Evolutionary conservation across 768 basidiomycete genomes (phyloP).

Genomic region (Macrocybe gigantea): DNA sequence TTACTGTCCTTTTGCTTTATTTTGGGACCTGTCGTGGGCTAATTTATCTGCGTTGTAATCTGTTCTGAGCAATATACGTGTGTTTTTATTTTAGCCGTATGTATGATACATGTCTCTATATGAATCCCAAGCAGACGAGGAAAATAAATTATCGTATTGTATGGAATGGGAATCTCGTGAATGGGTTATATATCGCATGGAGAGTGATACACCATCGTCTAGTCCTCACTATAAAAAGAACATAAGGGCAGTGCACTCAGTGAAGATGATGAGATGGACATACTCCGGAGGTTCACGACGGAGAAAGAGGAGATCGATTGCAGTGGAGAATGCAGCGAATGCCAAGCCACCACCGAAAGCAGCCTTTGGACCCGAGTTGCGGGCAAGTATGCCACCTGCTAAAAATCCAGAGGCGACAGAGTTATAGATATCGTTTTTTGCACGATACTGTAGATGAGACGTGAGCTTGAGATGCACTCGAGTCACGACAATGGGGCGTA

Average conservation of each 20-base stretch:
- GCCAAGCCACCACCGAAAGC: constrained; percentile 84
- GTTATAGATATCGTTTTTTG: constrained; percentile 93
- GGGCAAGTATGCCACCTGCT: constrained; percentile 83
- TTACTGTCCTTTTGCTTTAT: too few relatives aligned
- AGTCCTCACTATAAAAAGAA: constrained; percentile 42
- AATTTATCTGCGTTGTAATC: too few relatives aligned
- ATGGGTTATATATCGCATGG: not conserved
- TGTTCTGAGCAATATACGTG: too few relatives aligned
- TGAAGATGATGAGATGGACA: constrained; percentile 19
- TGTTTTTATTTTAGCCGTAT: too few relatives aligned
- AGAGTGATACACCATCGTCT: constrained; percentile 35
- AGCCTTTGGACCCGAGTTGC: constrained; percentile 82
- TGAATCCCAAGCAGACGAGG: too few relatives aligned
- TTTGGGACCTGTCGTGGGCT: too few relatives aligned
- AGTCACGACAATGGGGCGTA: constrained; percentile 33
- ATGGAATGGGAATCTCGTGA: constrained; percentile 12
- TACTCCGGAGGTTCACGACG: constrained; percentile 78
- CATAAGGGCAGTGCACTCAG: not conserved
- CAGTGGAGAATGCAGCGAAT: constrained; percentile 91
- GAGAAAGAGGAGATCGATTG: constrained; percentile 75
- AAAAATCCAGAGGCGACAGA: constrained; percentile 84
- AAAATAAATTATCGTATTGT: constrained; percentile 1
- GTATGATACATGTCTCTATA: too few relatives aligned
- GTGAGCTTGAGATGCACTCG: not conserved
- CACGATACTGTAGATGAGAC: constrained; percentile 67